Evolutionary conservation across 345 rosid species (phyloP).

Genomic region (Erysimum cheiranthoides): DNA sequence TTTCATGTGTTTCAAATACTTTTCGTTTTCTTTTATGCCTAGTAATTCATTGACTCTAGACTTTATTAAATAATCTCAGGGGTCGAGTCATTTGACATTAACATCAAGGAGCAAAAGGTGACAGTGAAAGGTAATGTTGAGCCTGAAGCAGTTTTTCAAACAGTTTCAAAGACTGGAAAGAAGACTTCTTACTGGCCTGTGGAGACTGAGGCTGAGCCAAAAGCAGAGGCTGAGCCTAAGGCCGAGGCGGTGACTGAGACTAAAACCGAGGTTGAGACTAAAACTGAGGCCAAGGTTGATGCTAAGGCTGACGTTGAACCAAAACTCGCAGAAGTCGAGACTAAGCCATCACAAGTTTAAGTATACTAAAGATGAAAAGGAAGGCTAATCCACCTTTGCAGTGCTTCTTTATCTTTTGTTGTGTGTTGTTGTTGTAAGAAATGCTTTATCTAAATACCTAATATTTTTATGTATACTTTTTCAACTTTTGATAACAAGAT

Average conservation of each 20-base stretch:
- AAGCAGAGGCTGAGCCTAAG: conserved; percentile 35
- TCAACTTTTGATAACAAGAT: conserved; percentile 28
- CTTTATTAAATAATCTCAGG: conserved; percentile 48
- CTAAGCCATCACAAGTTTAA: conserved; percentile 41
- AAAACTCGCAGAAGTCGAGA: conserved; percentile 34
- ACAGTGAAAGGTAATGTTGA: conserved; percentile 87
- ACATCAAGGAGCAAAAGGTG: conserved; percentile 87
- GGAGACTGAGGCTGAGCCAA: conserved; percentile 51
- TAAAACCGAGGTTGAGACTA: conserved; percentile 25
- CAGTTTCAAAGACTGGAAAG: conserved; percentile 91
- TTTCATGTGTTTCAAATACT: background rate
- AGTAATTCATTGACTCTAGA: conserved; percentile 2
- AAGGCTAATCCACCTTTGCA: conserved; percentile 2
- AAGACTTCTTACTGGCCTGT: conserved; percentile 85
- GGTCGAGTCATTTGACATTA: conserved; percentile 79
- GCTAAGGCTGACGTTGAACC: conserved; percentile 37
- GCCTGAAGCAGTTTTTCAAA: conserved; percentile 84
- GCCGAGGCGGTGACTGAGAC: conserved; percentile 13
- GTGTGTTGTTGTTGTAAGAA: conserved; percentile 24
- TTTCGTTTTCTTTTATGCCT: background rate
- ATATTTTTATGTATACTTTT: conserved; percentile 19
- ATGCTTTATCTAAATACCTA: conserved; percentile 17
- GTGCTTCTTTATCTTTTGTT: conserved; percentile 22
- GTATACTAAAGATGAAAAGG: conserved; percentile 17
- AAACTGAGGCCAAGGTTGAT: conserved; percentile 36